These are phyloP conservation scores for Lachancea waltii DNA, from an alignment of 805 yeast genomes.

Conservation along the genomic window DNA sequence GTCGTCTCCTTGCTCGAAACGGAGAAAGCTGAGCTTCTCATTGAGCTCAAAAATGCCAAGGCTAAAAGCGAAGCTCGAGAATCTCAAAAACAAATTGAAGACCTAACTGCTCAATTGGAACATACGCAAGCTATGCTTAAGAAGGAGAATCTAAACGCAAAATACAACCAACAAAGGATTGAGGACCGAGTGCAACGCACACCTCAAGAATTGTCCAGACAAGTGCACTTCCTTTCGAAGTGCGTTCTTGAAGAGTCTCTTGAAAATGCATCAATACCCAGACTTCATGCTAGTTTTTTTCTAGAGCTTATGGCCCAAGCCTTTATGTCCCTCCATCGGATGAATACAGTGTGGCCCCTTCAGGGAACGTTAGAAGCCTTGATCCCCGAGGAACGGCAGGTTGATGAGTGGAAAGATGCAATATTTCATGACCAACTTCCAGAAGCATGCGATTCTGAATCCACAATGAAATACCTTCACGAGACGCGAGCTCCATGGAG, in stretches of 20 bases:
- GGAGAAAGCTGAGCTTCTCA: conserved; percentile 1
- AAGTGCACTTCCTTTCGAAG: background rate
- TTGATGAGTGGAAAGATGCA: conserved; percentile 2
- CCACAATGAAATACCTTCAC: background rate
- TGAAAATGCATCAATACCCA: background rate
- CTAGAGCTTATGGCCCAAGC: background rate
- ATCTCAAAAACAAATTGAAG: conserved; percentile 1
- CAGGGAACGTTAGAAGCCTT: background rate
- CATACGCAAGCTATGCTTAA: background rate
- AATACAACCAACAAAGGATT: background rate
- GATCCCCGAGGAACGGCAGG: background rate
- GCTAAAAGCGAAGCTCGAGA: conserved; percentile 6
- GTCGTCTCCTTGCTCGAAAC: background rate
- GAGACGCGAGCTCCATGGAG: background rate
- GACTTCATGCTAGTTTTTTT: background rate
- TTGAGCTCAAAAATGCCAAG: background rate
- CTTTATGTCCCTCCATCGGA: background rate
- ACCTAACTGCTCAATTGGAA: background rate
- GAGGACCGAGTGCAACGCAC: background rate
- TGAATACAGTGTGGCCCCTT: background rate
- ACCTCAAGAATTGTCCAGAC: background rate
- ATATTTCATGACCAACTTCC: conserved; percentile 1
- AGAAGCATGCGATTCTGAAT: background rate
- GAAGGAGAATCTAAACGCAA: background rate
- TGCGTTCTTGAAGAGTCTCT: background rate